Base-by-base conservation (phyloP, 1,139 yeast species). In the Candida sp. region DNA sequence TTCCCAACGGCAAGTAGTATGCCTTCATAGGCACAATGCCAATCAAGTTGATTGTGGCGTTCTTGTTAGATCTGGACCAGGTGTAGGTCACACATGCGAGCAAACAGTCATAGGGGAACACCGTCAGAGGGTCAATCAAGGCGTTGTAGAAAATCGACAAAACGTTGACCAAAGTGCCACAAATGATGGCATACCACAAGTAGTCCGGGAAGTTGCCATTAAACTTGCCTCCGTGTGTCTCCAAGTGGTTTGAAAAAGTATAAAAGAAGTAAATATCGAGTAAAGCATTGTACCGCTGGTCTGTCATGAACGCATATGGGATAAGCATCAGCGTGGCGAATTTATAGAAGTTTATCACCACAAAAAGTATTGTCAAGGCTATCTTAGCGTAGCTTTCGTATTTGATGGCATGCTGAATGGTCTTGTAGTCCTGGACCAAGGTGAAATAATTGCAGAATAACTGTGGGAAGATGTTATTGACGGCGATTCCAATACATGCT, bases 251-350 rank as follows among this genome's bases (percentile, higher is more conserved):
- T 49, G 86, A 81, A 65, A 81, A 83, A 5, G 79, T 75, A 64
- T 84, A 84, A 51, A 84, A 72, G 69, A 82, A 78, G 61, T 84
- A 84, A 11, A 81, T 75, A 53, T 82, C 86, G 67, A 83, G 67
- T 45, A 84, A 63, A 0, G 74, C 84, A 53, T 68, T 73, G 64
- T 80, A 70, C 40, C 79, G 77, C 49, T 72, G 75, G 6, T 69
- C 68, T 25, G 65, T 34, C 4, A 68, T 37, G 25, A 70, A 50
- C 2, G 77, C 82, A 1, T 54, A 54, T 3, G 80, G 80, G 2
- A 81, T 68, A 44, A 84, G 63, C 54, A 83, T 81, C 7, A 81
- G 73, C 0, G 86, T 77, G 46, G 83, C 67, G 27, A 79, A 63
- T 37, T 85, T 65, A 68, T 83, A 79, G 41, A 73, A 33, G 55